Evolutionary conservation across 371 early-diverging fungal genomes (phyloP).

Genomic region (Entomophthora muscae): DNA sequence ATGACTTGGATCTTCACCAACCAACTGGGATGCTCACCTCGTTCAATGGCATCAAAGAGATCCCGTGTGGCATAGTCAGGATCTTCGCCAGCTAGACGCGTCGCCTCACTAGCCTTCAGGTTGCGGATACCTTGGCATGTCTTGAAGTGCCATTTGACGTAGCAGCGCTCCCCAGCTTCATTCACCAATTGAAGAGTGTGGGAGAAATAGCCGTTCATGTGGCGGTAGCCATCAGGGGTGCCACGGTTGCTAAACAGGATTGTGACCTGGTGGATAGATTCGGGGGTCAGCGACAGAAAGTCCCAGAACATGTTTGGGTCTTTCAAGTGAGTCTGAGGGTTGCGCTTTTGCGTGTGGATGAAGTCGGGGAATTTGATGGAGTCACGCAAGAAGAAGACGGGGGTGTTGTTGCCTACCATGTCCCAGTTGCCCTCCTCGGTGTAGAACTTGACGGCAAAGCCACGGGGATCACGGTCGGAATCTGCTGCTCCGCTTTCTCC

Average conservation of each 20-base stretch:
- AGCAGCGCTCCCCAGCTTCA: conserved; percentile 38
- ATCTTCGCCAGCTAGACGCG: conserved; percentile 31
- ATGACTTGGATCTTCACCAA: conserved; percentile 55
- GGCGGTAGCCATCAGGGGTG: conserved; percentile 58
- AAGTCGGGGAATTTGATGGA: conserved; percentile 66
- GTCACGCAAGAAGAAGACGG: conserved; percentile 52
- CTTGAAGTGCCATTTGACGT: conserved; percentile 79
- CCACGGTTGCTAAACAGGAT: conserved; percentile 67
- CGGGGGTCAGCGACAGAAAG: conserved; percentile 55
- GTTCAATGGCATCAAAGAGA: conserved; percentile 49
- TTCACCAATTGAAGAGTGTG: conserved; percentile 64
- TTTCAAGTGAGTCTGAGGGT: conserved; percentile 46
- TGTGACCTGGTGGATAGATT: conserved; percentile 59
- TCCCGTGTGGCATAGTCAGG: conserved; percentile 64
- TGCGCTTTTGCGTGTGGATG: conserved; percentile 66
- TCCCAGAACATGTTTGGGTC: conserved; percentile 40
- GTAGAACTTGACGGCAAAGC: conserved; percentile 60
- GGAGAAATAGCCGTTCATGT: conserved; percentile 59
- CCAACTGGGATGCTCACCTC: conserved; percentile 58
- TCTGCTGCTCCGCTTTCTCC: conserved; percentile 59
- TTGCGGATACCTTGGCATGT: conserved; percentile 64
- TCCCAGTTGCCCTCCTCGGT: conserved; percentile 64
- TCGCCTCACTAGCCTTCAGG: conserved; percentile 42
- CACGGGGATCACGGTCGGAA: conserved; percentile 59
- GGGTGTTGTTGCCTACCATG: conserved; percentile 55